phyloP scores from a whole-genome alignment of 371 early-diverging fungal genomes.

The Polyrhizophydium stewartii region DNA sequence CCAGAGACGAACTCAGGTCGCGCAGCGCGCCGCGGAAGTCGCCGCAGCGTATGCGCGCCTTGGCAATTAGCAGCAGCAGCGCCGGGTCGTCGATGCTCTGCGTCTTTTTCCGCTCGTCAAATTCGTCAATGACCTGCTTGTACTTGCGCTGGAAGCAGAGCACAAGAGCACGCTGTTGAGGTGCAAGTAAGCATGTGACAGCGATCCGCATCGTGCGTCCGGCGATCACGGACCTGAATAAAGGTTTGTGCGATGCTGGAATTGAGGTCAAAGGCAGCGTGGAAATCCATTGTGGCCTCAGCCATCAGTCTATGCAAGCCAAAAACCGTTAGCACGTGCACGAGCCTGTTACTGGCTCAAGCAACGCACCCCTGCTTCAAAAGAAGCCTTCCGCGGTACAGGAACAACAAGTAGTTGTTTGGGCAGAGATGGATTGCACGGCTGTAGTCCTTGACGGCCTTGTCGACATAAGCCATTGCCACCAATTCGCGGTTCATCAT shows the following conservation, averaged over 20 bases:
- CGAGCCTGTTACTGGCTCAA: no score
- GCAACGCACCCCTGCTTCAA: constrained; percentile 36
- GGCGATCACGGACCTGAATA: constrained; percentile 36
- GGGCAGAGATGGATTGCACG: constrained; percentile 46
- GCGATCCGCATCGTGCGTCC: no score
- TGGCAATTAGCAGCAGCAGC: constrained; percentile 39
- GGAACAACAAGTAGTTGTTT: constrained; percentile 38
- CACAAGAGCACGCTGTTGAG: constrained; percentile 35
- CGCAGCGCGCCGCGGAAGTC: constrained; percentile 41
- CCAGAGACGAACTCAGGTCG: constrained; percentile 30
- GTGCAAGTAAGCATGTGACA: neutral
- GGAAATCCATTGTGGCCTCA: constrained; percentile 49
- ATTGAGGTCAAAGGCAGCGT: constrained; percentile 52
- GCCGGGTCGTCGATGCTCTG: constrained; percentile 34
- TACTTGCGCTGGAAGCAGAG: constrained; percentile 51
- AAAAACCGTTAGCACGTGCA: neutral
- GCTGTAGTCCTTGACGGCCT: constrained; percentile 44
- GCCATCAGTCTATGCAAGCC: constrained; percentile 26
- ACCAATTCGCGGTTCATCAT: neutral
- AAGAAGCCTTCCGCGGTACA: constrained; percentile 45
- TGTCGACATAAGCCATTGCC: constrained; percentile 17
- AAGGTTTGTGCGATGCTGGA: constrained; percentile 52
- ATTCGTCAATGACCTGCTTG: constrained; percentile 44
- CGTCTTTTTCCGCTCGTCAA: constrained; percentile 27
- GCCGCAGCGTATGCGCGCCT: constrained; percentile 38